A percentile compares a stretch with the other conserved stretches of the same genome.
These are phyloP conservation scores for Dioscorea dumetorum DNA, from an alignment of 106 monocot genomes.

Conservation along the genomic window DNA sequence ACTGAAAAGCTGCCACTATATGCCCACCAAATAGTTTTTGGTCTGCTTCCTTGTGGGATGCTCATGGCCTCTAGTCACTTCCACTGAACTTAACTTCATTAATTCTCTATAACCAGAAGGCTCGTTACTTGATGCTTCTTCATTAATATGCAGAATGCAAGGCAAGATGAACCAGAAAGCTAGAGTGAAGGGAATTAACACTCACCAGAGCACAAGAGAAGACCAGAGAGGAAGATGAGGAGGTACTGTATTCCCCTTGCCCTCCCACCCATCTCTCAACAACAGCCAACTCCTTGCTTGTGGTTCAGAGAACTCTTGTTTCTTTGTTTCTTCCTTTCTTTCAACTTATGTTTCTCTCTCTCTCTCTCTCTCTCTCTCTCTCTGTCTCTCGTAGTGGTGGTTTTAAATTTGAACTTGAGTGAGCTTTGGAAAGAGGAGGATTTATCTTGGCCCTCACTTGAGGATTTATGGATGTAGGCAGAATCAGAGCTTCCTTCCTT, in stretches of 20 bases:
- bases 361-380: background rate
- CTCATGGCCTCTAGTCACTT: background rate
- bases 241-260: conserved; percentile 5
- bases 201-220: conserved; percentile 51
- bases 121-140: background rate
- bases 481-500: conserved; percentile 37
- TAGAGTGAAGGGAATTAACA: conserved; percentile 1
- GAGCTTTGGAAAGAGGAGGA: conserved; percentile 26
- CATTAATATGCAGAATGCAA: background rate
- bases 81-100: background rate
- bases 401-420: background rate
- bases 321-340: background rate
- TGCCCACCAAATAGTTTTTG: too few species aligned
- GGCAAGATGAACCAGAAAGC: background rate
- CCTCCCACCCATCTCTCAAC: conserved; percentile 16
- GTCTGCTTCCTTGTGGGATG: background rate
- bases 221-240: conserved; percentile 35
- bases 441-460: conserved; percentile 2
- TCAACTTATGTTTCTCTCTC: background rate
- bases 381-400: background rate
- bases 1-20: too few species aligned
- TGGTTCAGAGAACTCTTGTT: background rate
- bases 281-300: background rate
- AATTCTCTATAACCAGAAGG: background rate
- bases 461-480: conserved; percentile 11